Evolutionary conservation across 352 stramenopile genomes (phyloP).

Genomic region (Peronospora farinosa): DNA sequence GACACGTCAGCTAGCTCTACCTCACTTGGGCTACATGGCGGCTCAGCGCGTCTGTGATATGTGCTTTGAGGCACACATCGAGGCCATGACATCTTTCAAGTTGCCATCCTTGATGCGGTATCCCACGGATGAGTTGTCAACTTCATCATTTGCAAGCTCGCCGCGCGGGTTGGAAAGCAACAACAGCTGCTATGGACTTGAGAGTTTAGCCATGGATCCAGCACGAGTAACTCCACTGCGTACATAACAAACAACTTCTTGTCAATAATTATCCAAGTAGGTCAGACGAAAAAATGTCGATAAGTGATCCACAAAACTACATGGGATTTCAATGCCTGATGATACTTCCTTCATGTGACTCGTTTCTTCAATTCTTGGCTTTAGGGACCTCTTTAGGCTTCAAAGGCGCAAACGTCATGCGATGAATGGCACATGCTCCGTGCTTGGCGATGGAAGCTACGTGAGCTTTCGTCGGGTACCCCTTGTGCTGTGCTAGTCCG

Average conservation of each 20-base stretch:
- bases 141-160: constrained; percentile 30
- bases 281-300: constrained; percentile 14
- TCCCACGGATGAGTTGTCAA: constrained; percentile 31
- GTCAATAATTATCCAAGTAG: constrained; percentile 11
- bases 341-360: constrained; percentile 6
- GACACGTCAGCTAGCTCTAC: constrained; percentile 57
- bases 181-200: constrained; percentile 26
- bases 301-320: constrained; percentile 17
- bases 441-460: constrained; percentile 81
- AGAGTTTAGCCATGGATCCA: constrained; percentile 18
- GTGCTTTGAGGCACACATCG: constrained; percentile 65
- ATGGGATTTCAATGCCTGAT: constrained; percentile 12
- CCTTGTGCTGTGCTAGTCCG: constrained; percentile 94
- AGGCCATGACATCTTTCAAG: constrained; percentile 35
- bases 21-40: constrained; percentile 62
- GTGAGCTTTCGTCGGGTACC: constrained; percentile 93
- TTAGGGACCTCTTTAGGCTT: constrained; percentile 56
- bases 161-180: constrained; percentile 29
- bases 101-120: constrained; percentile 28
- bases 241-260: constrained; percentile 13
- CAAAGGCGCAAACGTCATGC: constrained; percentile 94
- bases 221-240: constrained; percentile 21
- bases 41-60: constrained; percentile 78
- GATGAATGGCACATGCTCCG: constrained; percentile 92
- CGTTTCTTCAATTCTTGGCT: constrained; percentile 4